A percentile compares a stretch with the other conserved stretches of the same genome.
phyloP scores from a whole-genome alignment of 805 yeast species.

The Metschnikowia proteae region DNA sequence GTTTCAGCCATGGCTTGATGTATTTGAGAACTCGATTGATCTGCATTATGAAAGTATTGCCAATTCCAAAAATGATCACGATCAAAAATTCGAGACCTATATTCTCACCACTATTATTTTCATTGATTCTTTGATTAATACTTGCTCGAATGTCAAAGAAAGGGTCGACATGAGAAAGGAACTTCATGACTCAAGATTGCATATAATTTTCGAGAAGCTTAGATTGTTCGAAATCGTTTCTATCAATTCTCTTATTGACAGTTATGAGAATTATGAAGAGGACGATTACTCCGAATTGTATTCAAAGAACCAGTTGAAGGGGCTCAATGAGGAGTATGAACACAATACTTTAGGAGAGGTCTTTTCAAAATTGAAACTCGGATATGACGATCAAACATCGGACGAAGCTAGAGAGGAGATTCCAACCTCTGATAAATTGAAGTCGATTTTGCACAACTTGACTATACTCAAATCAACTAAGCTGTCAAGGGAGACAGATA shows the following conservation, averaged over 20 bases:
- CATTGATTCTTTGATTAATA: slow-evolving; percentile 31
- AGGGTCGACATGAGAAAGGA: slow-evolving; percentile 34
- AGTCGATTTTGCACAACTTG: slow-evolving; percentile 26
- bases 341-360: slow-evolving; percentile 15
- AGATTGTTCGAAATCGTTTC: slow-evolving; percentile 27
- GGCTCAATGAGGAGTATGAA: slow-evolving; percentile 8
- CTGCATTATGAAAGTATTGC: slow-evolving; percentile 22
- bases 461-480: slow-evolving; percentile 25
- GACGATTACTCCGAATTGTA: slow-evolving; percentile 33
- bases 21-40: slow-evolving; percentile 34
- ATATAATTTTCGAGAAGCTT: slow-evolving; percentile 35
- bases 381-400: slow-evolving; percentile 3
- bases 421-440: slow-evolving; percentile 13
- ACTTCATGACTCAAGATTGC: slow-evolving; percentile 32
- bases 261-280: slow-evolving; percentile 37
- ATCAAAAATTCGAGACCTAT: slow-evolving; percentile 29
- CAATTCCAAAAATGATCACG: slow-evolving; percentile 13
- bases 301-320: slow-evolving; percentile 7
- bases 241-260: slow-evolving; percentile 35
- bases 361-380: slow-evolving; percentile 13
- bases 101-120: slow-evolving; percentile 35
- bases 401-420: not conserved
- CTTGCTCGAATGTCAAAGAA: slow-evolving; percentile 24
- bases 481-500: slow-evolving; percentile 23
- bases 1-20: slow-evolving; percentile 41